Evolutionary conservation across 2,329 filamentous ascomycete genomes (phyloP).

Genomic region (Lithohypha guttulata): DNA sequence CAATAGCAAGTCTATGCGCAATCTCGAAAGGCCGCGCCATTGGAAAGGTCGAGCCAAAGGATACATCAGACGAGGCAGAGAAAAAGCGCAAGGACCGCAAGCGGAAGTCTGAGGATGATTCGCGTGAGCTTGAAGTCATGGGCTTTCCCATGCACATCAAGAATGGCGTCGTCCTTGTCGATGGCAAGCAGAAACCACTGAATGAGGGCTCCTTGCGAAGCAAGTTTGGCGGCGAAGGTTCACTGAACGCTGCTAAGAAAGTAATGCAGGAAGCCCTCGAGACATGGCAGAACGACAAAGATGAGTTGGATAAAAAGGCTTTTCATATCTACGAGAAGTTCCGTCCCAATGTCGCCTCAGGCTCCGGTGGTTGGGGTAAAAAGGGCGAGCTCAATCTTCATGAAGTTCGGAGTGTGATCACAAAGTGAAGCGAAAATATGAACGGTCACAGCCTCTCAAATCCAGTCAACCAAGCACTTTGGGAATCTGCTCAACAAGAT

Average conservation of each 20-base stretch:
- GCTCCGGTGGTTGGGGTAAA: slow-evolving; percentile 74
- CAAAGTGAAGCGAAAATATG: slow-evolving; percentile 3
- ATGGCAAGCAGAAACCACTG: slow-evolving; percentile 13
- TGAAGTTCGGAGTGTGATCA: slow-evolving; percentile 39
- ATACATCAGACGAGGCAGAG: slow-evolving; percentile 10
- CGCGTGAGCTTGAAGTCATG: slow-evolving; percentile 14
- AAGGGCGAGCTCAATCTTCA: slow-evolving; percentile 59
- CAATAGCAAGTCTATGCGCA: slow-evolving; percentile 16
- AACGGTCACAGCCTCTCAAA: neutral
- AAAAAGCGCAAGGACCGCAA: slow-evolving; percentile 12
- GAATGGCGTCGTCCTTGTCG: slow-evolving; percentile 11
- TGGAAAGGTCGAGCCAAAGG: slow-evolving; percentile 12
- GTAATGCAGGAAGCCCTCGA: slow-evolving; percentile 14
- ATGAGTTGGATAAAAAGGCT: slow-evolving; percentile 62
- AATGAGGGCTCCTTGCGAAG: slow-evolving; percentile 12
- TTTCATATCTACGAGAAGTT: slow-evolving; percentile 75
- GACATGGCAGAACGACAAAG: slow-evolving; percentile 16
- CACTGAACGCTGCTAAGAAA: slow-evolving; percentile 8
- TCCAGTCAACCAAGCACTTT: slow-evolving; percentile 23
- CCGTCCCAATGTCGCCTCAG: slow-evolving; percentile 64
- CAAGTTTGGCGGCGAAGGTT: slow-evolving; percentile 12
- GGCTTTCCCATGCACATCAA: slow-evolving; percentile 15
- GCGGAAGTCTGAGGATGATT: slow-evolving; percentile 8
- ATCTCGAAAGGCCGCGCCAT: slow-evolving; percentile 18
- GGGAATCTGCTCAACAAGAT: slow-evolving; percentile 33